A percentile compares a stretch with the other conserved stretches of the same genome.
These are phyloP conservation scores for Plasmodium vivax DNA, from an alignment of 169 alveolate species.

Conservation along the genomic window DNA sequence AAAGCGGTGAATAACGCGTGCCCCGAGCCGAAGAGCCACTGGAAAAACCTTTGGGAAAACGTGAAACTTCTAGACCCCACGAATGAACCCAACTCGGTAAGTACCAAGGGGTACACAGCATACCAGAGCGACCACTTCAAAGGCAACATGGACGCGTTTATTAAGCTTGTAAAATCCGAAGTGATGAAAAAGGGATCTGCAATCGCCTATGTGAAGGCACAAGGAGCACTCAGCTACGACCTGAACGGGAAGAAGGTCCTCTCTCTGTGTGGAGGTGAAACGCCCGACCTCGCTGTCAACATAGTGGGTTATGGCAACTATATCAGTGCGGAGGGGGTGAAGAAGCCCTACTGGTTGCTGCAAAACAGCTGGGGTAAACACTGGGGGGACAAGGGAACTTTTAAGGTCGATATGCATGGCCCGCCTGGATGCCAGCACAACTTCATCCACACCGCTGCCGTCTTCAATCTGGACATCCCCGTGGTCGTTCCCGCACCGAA, in stretches of 20 bases:
- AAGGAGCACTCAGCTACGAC: slow-evolving; percentile 7
- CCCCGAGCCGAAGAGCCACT: background rate
- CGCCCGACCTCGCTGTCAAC: slow-evolving; percentile 40
- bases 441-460: slow-evolving; percentile 19
- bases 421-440: slow-evolving; percentile 5
- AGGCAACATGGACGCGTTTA: slow-evolving; percentile 32
- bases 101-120: slow-evolving; percentile 7
- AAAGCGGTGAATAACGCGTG: background rate
- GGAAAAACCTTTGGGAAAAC: background rate
- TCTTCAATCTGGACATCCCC: background rate
- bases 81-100: background rate
- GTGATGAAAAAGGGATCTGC: slow-evolving; percentile 60
- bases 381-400: slow-evolving; percentile 38
- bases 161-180: slow-evolving; percentile 21
- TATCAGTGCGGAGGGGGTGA: slow-evolving; percentile 3
- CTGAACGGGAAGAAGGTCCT: slow-evolving; percentile 62
- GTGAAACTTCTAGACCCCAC: background rate
- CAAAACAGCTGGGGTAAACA: slow-evolving; percentile 49
- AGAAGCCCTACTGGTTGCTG: slow-evolving; percentile 17
- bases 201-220: slow-evolving; percentile 36
- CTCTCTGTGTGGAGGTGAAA: slow-evolving; percentile 21
- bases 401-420: slow-evolving; percentile 40
- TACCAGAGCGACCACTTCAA: background rate
- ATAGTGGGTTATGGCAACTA: slow-evolving; percentile 71
- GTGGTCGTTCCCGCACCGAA: background rate